phyloP scores from a whole-genome alignment of 805 yeast genomes.

The Kuraishia piskuri region DNA sequence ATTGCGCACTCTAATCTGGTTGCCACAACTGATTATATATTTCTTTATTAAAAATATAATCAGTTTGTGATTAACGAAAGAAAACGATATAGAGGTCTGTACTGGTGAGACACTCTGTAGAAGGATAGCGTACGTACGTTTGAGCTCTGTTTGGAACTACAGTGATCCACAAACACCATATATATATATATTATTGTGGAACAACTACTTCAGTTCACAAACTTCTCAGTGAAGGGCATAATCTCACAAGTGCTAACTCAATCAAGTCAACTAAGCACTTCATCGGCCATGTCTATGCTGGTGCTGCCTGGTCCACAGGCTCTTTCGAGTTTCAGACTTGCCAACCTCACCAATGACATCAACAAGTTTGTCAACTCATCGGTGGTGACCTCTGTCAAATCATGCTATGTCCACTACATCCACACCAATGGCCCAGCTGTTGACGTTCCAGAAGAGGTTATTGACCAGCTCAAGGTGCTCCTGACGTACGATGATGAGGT shows the following conservation, averaged over 20 bases:
- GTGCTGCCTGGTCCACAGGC: slow-evolving; percentile 86
- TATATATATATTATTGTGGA: neutral
- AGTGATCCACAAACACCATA: neutral
- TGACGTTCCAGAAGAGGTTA: slow-evolving; percentile 29
- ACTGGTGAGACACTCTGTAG: too few species aligned
- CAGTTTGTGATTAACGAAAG: neutral
- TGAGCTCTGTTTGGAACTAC: neutral
- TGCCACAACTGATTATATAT: neutral
- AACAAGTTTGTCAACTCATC: slow-evolving; percentile 61
- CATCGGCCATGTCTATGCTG: slow-evolving; percentile 20
- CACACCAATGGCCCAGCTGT: slow-evolving; percentile 28
- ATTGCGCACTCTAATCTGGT: neutral
- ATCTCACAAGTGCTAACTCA: neutral
- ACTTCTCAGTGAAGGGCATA: neutral
- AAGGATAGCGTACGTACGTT: neutral
- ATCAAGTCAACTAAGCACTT: neutral
- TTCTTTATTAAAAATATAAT: too few species aligned
- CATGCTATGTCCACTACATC: slow-evolving; percentile 77
- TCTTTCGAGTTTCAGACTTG: slow-evolving; percentile 77
- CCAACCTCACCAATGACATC: slow-evolving; percentile 62
- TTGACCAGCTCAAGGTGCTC: slow-evolving; percentile 45
- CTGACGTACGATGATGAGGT: slow-evolving; percentile 68
- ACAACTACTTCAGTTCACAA: neutral
- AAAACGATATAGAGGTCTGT: neutral
- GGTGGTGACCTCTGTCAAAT: slow-evolving; percentile 59